phyloP scores from a whole-genome alignment of 257 asterid genomes.

The Parsonsia alboflavescens region DNA sequence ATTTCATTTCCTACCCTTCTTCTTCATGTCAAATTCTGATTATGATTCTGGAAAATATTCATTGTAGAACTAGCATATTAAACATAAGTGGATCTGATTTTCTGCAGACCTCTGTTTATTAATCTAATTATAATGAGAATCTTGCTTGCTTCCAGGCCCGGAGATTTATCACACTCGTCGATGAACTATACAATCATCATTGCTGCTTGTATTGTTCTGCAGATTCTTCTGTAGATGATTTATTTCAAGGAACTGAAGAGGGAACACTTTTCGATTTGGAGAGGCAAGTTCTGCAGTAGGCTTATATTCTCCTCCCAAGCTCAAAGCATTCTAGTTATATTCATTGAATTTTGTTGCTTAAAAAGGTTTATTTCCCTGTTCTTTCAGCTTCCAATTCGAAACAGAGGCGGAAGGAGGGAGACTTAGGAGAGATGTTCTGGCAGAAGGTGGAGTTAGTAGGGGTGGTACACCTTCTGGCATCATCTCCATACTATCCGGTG shows the following conservation, averaged over 20 bases:
- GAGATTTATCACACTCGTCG: constrained; percentile 92
- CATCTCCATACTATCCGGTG: constrained; percentile 69
- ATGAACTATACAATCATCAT: constrained; percentile 92
- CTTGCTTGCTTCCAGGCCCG: constrained; percentile 63
- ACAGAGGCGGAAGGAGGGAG: constrained; percentile 77
- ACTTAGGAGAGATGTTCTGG: constrained; percentile 79
- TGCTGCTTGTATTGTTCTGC: constrained; percentile 82
- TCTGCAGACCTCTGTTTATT: neutral
- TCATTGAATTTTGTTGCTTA: neutral
- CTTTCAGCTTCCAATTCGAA: constrained; percentile 87
- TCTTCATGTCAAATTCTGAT: neutral
- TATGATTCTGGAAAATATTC: too few species aligned
- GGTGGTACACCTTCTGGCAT: constrained; percentile 69
- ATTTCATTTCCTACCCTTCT: neutral
- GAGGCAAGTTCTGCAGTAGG: constrained; percentile 44
- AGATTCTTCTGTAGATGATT: constrained; percentile 67
- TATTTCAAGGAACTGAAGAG: constrained; percentile 96
- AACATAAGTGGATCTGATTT: neutral
- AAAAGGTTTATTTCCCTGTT: neutral
- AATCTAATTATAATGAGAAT: neutral
- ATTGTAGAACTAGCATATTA: too few species aligned
- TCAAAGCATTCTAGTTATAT: too few species aligned
- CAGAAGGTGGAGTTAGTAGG: constrained; percentile 70
- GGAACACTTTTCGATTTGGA: constrained; percentile 87
- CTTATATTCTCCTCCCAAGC: neutral